Evolutionary conservation across 108 stramenopile species (phyloP), one percentile per base, ranked within the genome.

Genomic region (Pelagomonas calceolata): DNA sequence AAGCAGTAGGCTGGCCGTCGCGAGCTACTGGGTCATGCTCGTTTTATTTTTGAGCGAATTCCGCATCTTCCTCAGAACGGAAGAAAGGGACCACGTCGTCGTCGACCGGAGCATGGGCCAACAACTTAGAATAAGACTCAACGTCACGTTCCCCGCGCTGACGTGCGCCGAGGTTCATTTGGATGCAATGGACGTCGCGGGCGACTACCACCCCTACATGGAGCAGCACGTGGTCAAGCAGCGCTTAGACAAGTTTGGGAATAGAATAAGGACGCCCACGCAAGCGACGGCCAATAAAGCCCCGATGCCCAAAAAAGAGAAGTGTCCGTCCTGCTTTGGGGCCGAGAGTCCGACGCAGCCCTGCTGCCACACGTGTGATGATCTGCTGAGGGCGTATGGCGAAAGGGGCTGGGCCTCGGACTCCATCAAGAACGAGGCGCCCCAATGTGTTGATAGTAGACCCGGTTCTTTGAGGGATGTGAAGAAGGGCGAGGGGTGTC

Each of bases 111-210:
- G 30, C 18, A 16, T 98, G 35, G 91, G 91, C 29, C 86, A 93
- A 75, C 73, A 79, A 67, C 92, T 99, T 84, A 71, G 79, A 60
- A 93, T 99, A 75, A 82, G 94, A 75, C 65, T 96, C 16, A 92
- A 99, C 83, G 91, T 99, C 32, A 96, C 98, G 33, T 99, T 99
- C 73, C 95, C 95, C 46, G 81, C 84, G 12, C 75, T 99, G 66
- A 86, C 85, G 36, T 99, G 98, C 82, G 81, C 86, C 29, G 95
- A 99, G 76, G 79, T 97, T 63, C 96, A 99, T 75, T 71, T 99
- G 43, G 96, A 99, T 78, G 93, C 91, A 0, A 97, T 99, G 83
- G 98, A 99, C 75, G 92, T 96, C 31, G 95, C 98, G 5, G 98
- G 98, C 12, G 96, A 99, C 78, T 92, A 94, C 29, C 95, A 97